These are phyloP conservation scores for Aquilaria sinensis DNA, from an alignment of 345 rosid species.

Conservation along the genomic window DNA sequence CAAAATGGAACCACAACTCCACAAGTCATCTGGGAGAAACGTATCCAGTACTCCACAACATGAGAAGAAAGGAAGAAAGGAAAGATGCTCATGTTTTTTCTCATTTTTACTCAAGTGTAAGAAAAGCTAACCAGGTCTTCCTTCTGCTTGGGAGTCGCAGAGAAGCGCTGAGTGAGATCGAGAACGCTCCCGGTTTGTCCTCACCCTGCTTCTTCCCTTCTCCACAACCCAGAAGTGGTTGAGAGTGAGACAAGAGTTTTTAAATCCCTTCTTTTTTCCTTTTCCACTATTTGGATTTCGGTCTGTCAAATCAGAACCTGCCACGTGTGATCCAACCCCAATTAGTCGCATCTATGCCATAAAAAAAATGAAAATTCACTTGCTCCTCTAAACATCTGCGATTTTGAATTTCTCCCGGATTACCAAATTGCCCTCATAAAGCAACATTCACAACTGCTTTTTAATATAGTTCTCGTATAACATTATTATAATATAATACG, in stretches of 20 bases:
- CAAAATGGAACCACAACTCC: neutral
- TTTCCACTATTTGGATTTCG: conserved; percentile 1
- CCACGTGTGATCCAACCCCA: neutral
- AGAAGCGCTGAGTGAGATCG: neutral
- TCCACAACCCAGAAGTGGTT: neutral
- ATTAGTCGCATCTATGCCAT: neutral
- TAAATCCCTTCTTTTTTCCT: neutral
- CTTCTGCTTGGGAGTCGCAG: neutral
- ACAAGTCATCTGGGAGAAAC: neutral
- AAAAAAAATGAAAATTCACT: neutral
- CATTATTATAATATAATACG: too few relatives aligned
- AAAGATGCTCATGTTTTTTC: neutral
- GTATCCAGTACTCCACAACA: neutral
- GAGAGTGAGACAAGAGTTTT: neutral
- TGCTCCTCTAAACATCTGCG: too few relatives aligned
- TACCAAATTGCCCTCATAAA: too few relatives aligned
- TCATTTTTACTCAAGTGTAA: neutral
- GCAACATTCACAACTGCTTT: too few relatives aligned
- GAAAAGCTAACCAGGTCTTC: too few relatives aligned
- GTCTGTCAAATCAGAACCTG: neutral
- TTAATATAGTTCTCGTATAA: too few relatives aligned
- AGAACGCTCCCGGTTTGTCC: conserved; percentile 5
- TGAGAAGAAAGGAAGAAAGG: neutral
- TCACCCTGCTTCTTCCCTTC: neutral
- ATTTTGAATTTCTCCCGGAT: too few relatives aligned